Evolutionary conservation across 441 rosid species (phyloP).

Genomic region (Euphorbia celastroides): DNA sequence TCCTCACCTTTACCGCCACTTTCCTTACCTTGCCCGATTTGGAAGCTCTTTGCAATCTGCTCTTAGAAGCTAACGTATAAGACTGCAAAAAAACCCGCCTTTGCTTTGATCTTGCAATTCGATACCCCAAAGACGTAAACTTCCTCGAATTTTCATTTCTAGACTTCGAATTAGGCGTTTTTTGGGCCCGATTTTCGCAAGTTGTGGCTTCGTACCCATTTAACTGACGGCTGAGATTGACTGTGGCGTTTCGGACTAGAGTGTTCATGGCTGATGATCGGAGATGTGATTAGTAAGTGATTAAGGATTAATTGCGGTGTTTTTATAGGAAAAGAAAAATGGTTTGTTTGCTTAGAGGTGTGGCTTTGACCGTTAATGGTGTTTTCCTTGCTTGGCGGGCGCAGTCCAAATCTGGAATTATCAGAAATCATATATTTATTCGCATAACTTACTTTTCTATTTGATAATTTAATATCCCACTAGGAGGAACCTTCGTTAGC

Average conservation of each 20-base stretch:
- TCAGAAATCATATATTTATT: neutral
- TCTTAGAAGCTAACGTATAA: conserved; percentile 32
- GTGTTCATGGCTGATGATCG: conserved; percentile 28
- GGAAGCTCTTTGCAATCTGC: conserved; percentile 19
- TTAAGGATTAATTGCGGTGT: no score
- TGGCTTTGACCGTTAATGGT: conserved; percentile 4
- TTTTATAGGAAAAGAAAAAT: neutral
- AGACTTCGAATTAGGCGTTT: conserved; percentile 19
- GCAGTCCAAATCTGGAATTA: neutral
- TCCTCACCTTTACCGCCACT: conserved; percentile 26
- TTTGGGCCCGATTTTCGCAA: conserved; percentile 12
- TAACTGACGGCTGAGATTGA: conserved; percentile 22
- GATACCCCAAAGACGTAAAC: conserved; percentile 18
- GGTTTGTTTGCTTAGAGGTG: neutral
- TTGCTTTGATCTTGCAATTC: conserved; percentile 33
- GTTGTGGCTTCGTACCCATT: conserved; percentile 24
- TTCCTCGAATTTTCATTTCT: conserved; percentile 11
- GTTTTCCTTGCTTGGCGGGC: conserved; percentile 20
- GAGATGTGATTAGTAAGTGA: neutral
- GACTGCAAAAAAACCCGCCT: conserved; percentile 42
- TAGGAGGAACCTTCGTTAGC: neutral
- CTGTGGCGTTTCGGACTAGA: conserved; percentile 33
- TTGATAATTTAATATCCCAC: neutral
- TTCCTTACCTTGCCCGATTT: conserved; percentile 31
- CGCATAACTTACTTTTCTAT: neutral